These are phyloP conservation scores for Coniella lustricola DNA, from an alignment of 2,329 filamentous ascomycete species.

Conservation along the genomic window DNA sequence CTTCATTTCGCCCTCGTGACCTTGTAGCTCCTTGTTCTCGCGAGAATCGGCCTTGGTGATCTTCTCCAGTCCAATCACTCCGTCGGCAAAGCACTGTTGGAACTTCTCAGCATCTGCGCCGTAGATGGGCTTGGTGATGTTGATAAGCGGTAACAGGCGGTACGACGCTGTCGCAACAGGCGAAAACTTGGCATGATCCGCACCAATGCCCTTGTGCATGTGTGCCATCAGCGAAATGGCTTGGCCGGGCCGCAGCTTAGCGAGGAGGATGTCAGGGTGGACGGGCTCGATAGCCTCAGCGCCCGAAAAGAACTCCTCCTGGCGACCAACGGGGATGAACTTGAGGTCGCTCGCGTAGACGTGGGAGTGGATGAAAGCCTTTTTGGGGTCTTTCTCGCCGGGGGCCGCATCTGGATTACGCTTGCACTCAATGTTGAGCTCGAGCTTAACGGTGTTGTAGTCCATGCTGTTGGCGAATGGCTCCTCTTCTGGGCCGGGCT, in stretches of 20 bases:
- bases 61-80: constrained; percentile 75
- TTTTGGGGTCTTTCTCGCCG: constrained; percentile 71
- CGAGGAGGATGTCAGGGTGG: constrained; percentile 88
- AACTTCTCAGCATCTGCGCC: constrained; percentile 87
- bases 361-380: constrained; percentile 79
- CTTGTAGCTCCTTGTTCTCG: constrained; percentile 60
- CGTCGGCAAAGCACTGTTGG: constrained; percentile 76
- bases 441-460: constrained; percentile 79
- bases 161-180: constrained; percentile 94
- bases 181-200: constrained; percentile 95
- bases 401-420: constrained; percentile 66
- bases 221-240: constrained; percentile 81
- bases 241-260: constrained; percentile 88
- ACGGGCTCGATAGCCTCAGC: constrained; percentile 64
- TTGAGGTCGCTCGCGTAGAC: constrained; percentile 72
- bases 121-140: constrained; percentile 75
- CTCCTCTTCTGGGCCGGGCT: constrained; percentile 57
- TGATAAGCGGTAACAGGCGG: constrained; percentile 80
- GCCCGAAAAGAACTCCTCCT: constrained; percentile 61
- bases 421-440: constrained; percentile 72
- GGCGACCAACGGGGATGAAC: constrained; percentile 69
- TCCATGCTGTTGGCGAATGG: constrained; percentile 58
- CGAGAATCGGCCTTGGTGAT: constrained; percentile 62
- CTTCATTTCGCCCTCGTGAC: constrained; percentile 71
- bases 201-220: constrained; percentile 88